phyloP scores from a whole-genome alignment of 2,329 filamentous ascomycete species.

The Colletotrichum paranaense region DNA sequence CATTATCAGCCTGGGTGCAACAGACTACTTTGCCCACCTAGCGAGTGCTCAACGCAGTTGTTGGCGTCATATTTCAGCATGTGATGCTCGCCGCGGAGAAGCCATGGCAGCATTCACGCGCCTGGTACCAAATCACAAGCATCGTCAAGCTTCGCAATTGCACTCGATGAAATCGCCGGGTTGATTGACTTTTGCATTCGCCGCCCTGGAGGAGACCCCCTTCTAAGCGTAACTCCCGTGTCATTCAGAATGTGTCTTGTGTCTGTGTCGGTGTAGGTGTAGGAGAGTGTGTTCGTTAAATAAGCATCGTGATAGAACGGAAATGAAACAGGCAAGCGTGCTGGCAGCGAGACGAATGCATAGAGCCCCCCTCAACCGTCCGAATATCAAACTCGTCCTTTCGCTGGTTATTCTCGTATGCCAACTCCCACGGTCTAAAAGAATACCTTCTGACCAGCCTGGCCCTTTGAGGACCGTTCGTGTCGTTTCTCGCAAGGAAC shows the following conservation, averaged over 20 bases:
- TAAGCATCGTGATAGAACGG: slow-evolving; percentile 27
- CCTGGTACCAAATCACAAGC: neutral
- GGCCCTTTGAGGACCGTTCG: slow-evolving; percentile 4
- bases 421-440: slow-evolving; percentile 11
- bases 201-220: slow-evolving; percentile 13
- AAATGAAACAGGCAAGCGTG: slow-evolving; percentile 22
- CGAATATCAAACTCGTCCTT: slow-evolving; percentile 12
- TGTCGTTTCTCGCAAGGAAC: slow-evolving; percentile 29
- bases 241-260: slow-evolving; percentile 19
- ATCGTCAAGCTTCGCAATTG: neutral
- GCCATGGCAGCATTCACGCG: neutral
- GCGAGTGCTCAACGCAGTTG: too few relatives aligned
- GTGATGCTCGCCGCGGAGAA: neutral
- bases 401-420: slow-evolving; percentile 13
- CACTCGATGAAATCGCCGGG: neutral
- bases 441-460: slow-evolving; percentile 16
- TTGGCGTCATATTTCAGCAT: neutral
- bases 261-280: slow-evolving; percentile 24
- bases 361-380: slow-evolving; percentile 3
- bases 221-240: slow-evolving; percentile 31
- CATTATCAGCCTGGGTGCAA: too few relatives aligned
- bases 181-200: slow-evolving; percentile 28
- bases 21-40: neutral
- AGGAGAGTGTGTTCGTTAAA: slow-evolving; percentile 33
- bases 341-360: slow-evolving; percentile 26